Base-by-base conservation (phyloP, 257 asterid species). In the Dorcoceras hygrometricum region DNA sequence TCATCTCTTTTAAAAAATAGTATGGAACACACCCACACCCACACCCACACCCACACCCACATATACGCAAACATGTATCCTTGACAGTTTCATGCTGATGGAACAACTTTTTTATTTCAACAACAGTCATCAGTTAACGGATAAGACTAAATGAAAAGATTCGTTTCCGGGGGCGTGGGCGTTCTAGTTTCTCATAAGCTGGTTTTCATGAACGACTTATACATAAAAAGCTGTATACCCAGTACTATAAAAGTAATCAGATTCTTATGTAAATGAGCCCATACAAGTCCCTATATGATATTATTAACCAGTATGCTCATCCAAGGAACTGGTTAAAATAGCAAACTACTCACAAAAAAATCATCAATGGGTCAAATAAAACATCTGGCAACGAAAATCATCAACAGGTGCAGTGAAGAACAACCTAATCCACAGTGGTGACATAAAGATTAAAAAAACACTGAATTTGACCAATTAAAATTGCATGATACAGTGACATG, bases 1-100 rank as follows among this genome's bases (percentile, higher is more conserved):
- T 68, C 59, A 72, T 5, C 50, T 39, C 12, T 39, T 57, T 72
- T 57, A 12, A 71, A 68, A 73, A 64, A 72, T 18, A 32, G 72
- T 2, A 69, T 46, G 57, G 48, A 32, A 51, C 53, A 48, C n/a
- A n/a, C n/a, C n/a, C n/a, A 31, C 36, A 65, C 10, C 48, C 50
- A 66, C 18, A 60, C 8, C 62, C 48, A 10, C 29, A 65, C 26
- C 24, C 12, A 16, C 20, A 56, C 63, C 34, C 54, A 70, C 5
- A 60, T 20, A 39, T 1, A 39, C n/a, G 3, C 57, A 26, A 62
- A 58, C 69, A 19, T 61, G 36, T 24, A 26, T 12, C 51, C 51
- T 43, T 43, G 51, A 14, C 51, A 12, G 19, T 19, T 43, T 43
- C 5, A 3, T 43, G 6, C 19, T 43, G 51, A 43, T 43, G 19